phyloP scores from a whole-genome alignment of 352 stramenopile genomes.

The Phytopythium oedochilum region DNA sequence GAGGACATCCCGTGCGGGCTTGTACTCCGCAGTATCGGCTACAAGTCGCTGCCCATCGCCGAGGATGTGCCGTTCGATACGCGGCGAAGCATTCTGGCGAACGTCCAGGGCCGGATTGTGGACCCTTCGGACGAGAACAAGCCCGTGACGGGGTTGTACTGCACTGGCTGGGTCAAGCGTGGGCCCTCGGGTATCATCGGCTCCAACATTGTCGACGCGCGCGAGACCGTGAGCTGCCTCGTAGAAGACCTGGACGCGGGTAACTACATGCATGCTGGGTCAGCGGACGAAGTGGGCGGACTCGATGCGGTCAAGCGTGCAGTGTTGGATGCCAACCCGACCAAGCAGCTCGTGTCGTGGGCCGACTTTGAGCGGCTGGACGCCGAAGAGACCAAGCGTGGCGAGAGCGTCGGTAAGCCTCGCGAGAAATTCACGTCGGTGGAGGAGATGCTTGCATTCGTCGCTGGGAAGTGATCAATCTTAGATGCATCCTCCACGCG shows the following conservation, averaged over 20 bases:
- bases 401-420: slow-evolving; percentile 52
- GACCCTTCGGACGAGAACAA: slow-evolving; percentile 22
- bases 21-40: slow-evolving; percentile 86
- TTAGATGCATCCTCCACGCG: background rate
- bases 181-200: slow-evolving; percentile 97
- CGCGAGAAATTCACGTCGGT: slow-evolving; percentile 83
- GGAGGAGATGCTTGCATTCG: slow-evolving; percentile 7
- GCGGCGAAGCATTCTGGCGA: slow-evolving; percentile 49
- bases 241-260: slow-evolving; percentile 79
- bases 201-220: slow-evolving; percentile 97
- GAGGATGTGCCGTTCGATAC: slow-evolving; percentile 76
- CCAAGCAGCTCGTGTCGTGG: slow-evolving; percentile 72
- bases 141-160: slow-evolving; percentile 89
- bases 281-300: slow-evolving; percentile 15
- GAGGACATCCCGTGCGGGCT: slow-evolving; percentile 80
- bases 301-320: slow-evolving; percentile 40
- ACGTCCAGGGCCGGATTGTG: slow-evolving; percentile 59
- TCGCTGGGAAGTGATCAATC: slow-evolving; percentile 4
- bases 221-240: slow-evolving; percentile 93
- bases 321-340: slow-evolving; percentile 38
- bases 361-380: slow-evolving; percentile 56
- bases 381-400: slow-evolving; percentile 55
- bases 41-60: slow-evolving; percentile 87
- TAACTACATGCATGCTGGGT: slow-evolving; percentile 29
- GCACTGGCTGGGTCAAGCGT: slow-evolving; percentile 96